phyloP scores from a whole-genome alignment of 306 rosid species.

The Geum urbanum region DNA sequence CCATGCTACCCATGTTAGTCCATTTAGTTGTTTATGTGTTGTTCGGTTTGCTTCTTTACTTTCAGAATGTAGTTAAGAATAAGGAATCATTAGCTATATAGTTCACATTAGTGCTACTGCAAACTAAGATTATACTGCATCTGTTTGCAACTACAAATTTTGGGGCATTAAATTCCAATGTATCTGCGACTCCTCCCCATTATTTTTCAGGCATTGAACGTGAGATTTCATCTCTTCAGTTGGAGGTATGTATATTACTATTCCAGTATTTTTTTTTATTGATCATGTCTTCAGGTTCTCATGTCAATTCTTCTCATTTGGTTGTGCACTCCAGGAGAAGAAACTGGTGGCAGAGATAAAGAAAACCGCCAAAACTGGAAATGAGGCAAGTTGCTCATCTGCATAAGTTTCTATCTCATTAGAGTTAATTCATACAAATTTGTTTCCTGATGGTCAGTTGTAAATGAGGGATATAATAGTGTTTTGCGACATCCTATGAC shows the following conservation, averaged over 20 bases:
- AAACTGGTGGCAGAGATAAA: constrained; percentile 93
- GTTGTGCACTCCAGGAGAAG: constrained; percentile 56
- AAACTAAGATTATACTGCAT: background rate
- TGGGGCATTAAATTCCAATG: background rate
- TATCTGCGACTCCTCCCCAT: background rate
- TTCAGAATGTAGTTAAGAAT: no score
- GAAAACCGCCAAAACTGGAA: constrained; percentile 83
- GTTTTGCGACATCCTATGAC: background rate
- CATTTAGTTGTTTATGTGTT: no score
- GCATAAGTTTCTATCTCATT: constrained; percentile 1
- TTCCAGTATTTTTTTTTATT: background rate
- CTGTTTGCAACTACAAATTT: background rate
- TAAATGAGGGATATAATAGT: background rate
- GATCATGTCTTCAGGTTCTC: background rate
- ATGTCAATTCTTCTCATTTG: constrained; percentile 19
- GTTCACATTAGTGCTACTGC: no score
- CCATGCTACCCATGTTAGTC: no score
- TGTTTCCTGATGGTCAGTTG: background rate
- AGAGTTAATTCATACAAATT: background rate
- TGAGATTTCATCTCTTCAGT: constrained; percentile 84
- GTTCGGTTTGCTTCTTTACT: no score
- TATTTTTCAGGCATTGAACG: constrained; percentile 69
- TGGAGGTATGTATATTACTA: constrained; percentile 55
- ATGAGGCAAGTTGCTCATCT: constrained; percentile 52
- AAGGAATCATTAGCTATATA: no score